These are phyloP conservation scores for Zoysia matrella DNA, from an alignment of 202 grass and related monocot species.

Conservation along the genomic window DNA sequence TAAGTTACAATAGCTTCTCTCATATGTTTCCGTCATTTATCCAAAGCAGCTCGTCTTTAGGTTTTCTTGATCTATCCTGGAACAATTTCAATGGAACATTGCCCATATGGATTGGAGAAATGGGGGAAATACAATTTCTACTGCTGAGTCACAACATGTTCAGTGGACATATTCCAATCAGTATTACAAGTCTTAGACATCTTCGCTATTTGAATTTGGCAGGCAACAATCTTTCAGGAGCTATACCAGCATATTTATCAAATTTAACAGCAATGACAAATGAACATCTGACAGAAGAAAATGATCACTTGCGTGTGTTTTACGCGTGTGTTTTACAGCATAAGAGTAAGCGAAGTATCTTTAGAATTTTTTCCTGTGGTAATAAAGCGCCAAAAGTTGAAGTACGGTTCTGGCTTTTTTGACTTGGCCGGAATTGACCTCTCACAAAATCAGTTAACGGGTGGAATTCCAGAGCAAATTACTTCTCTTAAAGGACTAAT, in stretches of 20 bases:
- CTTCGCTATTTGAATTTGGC: slow-evolving; percentile 36
- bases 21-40: not conserved
- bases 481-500: not conserved
- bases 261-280: slow-evolving; percentile 27
- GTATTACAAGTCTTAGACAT: not conserved
- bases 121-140: not conserved
- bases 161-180: slow-evolving; percentile 23
- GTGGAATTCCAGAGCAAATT: slow-evolving; percentile 17
- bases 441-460: not conserved
- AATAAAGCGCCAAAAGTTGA: not conserved
- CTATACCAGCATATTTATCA: slow-evolving; percentile 9
- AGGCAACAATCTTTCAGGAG: slow-evolving; percentile 31
- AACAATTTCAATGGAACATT: slow-evolving; percentile 39
- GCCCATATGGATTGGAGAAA: slow-evolving; percentile 34
- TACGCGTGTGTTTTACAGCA: too few species aligned
- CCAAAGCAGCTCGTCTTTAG: not conserved
- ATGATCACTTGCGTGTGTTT: too few species aligned
- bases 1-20: not conserved
- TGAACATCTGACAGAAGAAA: not conserved
- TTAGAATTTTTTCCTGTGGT: not conserved
- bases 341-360: not conserved
- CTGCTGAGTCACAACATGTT: slow-evolving; percentile 40
- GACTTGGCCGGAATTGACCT: slow-evolving; percentile 17
- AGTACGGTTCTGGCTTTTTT: not conserved
- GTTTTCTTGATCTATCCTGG: slow-evolving; percentile 15